A percentile compares a stretch with the other conserved stretches of the same genome.
These are phyloP conservation scores for Suillus subaureus DNA, from an alignment of 768 basidiomycete genomes.

Conservation along the genomic window DNA sequence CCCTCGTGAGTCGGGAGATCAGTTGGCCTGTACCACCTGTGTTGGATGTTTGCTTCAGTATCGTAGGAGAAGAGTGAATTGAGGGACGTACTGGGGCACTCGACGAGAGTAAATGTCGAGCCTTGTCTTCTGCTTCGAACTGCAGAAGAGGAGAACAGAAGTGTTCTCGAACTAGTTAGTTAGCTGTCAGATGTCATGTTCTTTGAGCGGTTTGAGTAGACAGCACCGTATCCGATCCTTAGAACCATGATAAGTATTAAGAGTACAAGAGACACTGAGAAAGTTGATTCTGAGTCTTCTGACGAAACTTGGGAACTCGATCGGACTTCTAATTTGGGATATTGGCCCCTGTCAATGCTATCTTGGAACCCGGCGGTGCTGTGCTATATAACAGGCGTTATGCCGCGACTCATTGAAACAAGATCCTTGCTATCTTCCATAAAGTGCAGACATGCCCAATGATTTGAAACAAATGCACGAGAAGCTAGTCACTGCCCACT, in stretches of 20 bases:
- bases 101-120: conserved; percentile 78
- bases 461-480: not conserved
- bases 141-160: conserved; percentile 93
- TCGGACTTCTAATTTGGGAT: not conserved
- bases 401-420: no score
- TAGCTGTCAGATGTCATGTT: not conserved
- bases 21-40: conserved; percentile 86
- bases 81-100: conserved; percentile 74
- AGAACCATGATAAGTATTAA: conserved; percentile 25
- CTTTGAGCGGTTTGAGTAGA: not conserved
- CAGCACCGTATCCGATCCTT: conserved; percentile 35
- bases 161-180: conserved; percentile 71
- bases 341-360: not conserved
- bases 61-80: not conserved
- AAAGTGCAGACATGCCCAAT: no score
- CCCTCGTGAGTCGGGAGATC: conserved; percentile 70
- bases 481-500: not conserved
- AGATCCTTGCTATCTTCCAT: no score
- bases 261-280: not conserved
- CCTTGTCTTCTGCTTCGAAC: conserved; percentile 68
- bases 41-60: conserved; percentile 14
- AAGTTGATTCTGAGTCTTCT: not conserved
- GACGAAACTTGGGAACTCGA: not conserved
- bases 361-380: not conserved
- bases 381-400: not conserved